Evolutionary conservation across 208 protist genomes (phyloP).

Genomic region (Crithidia bombi): DNA sequence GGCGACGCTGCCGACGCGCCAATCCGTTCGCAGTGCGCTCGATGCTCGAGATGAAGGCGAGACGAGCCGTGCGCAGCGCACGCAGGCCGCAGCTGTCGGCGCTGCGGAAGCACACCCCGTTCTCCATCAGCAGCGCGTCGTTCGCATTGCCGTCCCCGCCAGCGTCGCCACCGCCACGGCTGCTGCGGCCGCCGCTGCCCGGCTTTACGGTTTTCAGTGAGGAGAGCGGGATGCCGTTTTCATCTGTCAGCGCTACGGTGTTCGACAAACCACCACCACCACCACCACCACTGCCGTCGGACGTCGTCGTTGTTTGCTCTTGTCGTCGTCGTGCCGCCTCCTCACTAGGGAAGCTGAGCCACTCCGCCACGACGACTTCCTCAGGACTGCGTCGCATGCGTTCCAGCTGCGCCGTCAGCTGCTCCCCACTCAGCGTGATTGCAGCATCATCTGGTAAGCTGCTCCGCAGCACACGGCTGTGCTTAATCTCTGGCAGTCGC

Average conservation of each 20-base stretch:
- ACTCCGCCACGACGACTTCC: conserved; percentile 57
- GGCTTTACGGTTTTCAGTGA: neutral
- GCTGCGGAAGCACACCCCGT: conserved; percentile 64
- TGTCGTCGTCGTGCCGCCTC: too few relatives aligned
- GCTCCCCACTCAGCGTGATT: neutral
- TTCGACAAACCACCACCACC: neutral
- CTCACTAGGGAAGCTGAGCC: conserved; percentile 15
- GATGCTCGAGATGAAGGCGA: conserved; percentile 64
- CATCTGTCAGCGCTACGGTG: conserved; percentile 12
- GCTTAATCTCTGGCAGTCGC: conserved; percentile 18
- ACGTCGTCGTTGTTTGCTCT: too few relatives aligned
- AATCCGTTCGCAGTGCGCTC: conserved; percentile 40
- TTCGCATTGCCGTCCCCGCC: conserved; percentile 4
- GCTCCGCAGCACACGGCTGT: conserved; percentile 23
- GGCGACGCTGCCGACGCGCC: conserved; percentile 32
- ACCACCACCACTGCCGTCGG: too few relatives aligned
- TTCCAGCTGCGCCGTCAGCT: conserved; percentile 24
- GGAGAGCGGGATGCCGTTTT: conserved; percentile 12
- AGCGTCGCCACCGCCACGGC: neutral
- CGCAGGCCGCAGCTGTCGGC: conserved; percentile 55
- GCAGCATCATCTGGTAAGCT: conserved; percentile 1
- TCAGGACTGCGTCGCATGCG: conserved; percentile 37
- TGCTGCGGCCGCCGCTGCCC: neutral
- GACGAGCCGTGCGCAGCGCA: conserved; percentile 63
- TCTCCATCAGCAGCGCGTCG: conserved; percentile 56